phyloP scores from a whole-genome alignment of 768 basidiomycete species.

The Lentinula detonsa region DNA sequence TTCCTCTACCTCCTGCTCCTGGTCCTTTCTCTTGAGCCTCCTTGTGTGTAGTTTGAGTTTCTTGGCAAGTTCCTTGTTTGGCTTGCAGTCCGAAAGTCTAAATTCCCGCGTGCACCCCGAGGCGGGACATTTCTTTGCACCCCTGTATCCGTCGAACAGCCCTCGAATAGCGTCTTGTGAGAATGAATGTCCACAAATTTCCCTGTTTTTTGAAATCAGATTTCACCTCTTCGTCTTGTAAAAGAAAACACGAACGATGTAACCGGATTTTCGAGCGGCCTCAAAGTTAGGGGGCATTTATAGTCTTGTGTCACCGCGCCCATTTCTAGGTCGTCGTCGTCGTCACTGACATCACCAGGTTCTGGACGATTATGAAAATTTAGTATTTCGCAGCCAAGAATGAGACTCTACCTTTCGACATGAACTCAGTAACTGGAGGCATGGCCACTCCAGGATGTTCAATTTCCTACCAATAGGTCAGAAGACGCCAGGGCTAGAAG shows the following conservation, averaged over 20 bases:
- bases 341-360: conserved; percentile 73
- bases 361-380: conserved; percentile 37
- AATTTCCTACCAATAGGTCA: conserved; percentile 43
- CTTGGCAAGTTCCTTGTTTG: conserved; percentile 55
- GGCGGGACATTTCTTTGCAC: conserved; percentile 54
- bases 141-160: conserved; percentile 38
- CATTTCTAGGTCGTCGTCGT: conserved; percentile 84
- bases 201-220: conserved; percentile 28
- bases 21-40: conserved; percentile 40
- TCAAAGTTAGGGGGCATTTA: conserved; percentile 78
- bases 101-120: conserved; percentile 66
- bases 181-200: conserved; percentile 77
- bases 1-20: conserved; percentile 57
- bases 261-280: conserved; percentile 61
- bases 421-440: conserved; percentile 71
- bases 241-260: conserved; percentile 59
- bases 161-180: conserved; percentile 65
- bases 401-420: conserved; percentile 50
- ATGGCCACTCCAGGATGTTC: conserved; percentile 60
- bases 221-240: background rate
- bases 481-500: background rate
- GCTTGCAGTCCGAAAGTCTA: conserved; percentile 40
- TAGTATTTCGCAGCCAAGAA: background rate
- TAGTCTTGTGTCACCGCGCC: conserved; percentile 82
- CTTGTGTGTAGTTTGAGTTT: conserved; percentile 56